Base-by-base conservation (phyloP, 1,284 basidiomycete species). In the Puccinia horiana region DNA sequence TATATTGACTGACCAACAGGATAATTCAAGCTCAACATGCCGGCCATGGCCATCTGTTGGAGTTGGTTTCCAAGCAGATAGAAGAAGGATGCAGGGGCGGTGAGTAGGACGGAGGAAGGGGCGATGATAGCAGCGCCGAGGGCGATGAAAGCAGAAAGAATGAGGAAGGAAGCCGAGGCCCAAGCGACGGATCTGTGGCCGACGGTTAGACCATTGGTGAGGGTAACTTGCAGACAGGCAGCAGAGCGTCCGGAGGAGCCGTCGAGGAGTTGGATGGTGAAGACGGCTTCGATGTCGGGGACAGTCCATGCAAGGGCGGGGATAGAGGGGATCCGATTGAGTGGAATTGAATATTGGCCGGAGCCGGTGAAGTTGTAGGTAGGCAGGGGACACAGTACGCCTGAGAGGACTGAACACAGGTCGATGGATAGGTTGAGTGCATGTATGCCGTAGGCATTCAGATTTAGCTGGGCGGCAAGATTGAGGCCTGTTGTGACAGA, bases 161-260 rank as follows among this genome's bases (percentile, higher is more conserved):
- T 84, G 52, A 81, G 72, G 63, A 75, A 35, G 20, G 72, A 29
- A 40, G 70, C 79, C 12, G 85, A 84, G n/a, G 84, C 84, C 84
- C 84, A 87, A 72, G 83, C 83, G n/a, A 85, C 85, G 14, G 83
- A 84, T 14, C 78, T 76, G 79, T 85, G 84, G 35, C 84, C 83
- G 11, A 85, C 84, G n/a, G 86, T 86, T 82, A 85, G 86, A n/a
- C 86, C 85, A 82, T 87, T 87, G 73, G 84, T 84, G 32, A 87
- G 84, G 6, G 86, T 86, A 23, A 85, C 83, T 83, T 87, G 86
- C 1, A 86, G 83, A 69, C 86, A 87, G 37, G 85, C 85, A 8
- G 85, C 84, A n/a, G 85, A 83, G 12, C 42, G 18, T 23, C 70
- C 82, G n/a, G 81, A 78, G 58, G 82, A 83, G 63, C 84, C 69